These are phyloP conservation scores for Blastobotrys parvus DNA, from an alignment of 805 yeast genomes.

Conservation along the genomic window DNA sequence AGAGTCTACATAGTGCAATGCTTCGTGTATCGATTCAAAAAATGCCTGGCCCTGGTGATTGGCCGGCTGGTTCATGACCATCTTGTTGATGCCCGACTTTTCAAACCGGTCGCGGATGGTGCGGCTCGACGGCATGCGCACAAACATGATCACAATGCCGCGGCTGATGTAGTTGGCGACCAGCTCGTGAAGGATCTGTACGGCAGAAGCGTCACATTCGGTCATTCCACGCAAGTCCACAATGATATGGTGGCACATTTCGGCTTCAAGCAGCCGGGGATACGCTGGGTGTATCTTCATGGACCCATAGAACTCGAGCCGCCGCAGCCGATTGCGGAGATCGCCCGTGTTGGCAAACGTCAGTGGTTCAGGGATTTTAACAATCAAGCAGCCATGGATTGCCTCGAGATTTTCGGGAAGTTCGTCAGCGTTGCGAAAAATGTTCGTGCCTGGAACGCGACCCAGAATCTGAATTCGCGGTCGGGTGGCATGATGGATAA, in stretches of 20 bases:
- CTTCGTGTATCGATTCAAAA: conserved; percentile 49
- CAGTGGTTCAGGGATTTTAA: conserved; percentile 80
- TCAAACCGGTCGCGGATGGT: conserved; percentile 42
- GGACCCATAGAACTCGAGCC: conserved; percentile 74
- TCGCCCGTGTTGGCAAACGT: conserved; percentile 83
- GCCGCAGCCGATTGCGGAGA: conserved; percentile 51
- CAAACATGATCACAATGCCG: conserved; percentile 49
- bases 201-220: conserved; percentile 69
- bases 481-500: conserved; percentile 68
- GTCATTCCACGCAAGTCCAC: conserved; percentile 81
- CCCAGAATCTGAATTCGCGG: conserved; percentile 82
- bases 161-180: conserved; percentile 45
- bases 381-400: conserved; percentile 66
- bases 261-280: conserved; percentile 40
- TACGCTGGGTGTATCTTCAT: conserved; percentile 68
- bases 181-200: conserved; percentile 60
- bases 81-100: conserved; percentile 45
- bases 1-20: conserved; percentile 29
- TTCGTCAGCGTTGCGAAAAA: conserved; percentile 66
- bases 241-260: conserved; percentile 48
- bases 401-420: conserved; percentile 36
- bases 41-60: conserved; percentile 26
- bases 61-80: conserved; percentile 26
- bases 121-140: conserved; percentile 45
- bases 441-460: conserved; percentile 50